phyloP scores from a whole-genome alignment of 1,284 basidiomycete species.

The Cryptococcus depauperatus region DNA sequence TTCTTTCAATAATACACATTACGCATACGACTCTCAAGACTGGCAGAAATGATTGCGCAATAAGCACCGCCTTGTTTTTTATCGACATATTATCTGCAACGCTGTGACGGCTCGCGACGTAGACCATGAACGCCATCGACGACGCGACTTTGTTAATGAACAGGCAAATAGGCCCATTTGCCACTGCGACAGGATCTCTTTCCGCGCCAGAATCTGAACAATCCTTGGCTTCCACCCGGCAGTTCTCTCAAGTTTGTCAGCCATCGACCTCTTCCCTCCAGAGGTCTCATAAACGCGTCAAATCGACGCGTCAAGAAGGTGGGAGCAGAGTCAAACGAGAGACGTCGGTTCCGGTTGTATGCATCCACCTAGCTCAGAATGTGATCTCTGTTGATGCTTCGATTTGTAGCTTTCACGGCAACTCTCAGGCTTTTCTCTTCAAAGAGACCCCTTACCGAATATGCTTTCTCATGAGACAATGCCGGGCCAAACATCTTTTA shows the following conservation, averaged over 20 bases:
- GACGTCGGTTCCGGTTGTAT: slow-evolving; percentile 37
- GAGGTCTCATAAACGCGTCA: slow-evolving; percentile 32
- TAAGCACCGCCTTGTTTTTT: no score
- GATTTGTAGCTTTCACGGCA: slow-evolving; percentile 30
- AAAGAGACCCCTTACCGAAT: slow-evolving; percentile 18
- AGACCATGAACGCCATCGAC: no score
- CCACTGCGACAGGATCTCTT: no score
- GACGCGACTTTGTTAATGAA: no score
- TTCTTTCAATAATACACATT: no score
- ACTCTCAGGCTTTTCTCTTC: slow-evolving; percentile 35
- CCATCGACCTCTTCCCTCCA: slow-evolving; percentile 15
- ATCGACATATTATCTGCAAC: no score
- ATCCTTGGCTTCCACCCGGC: no score
- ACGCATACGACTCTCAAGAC: no score
- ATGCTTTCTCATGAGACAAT: neutral
- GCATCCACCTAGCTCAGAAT: slow-evolving; percentile 3
- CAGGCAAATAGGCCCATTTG: no score
- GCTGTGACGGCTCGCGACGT: no score
- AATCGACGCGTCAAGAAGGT: slow-evolving; percentile 15
- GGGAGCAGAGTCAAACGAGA: slow-evolving; percentile 17
- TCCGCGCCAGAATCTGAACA: no score
- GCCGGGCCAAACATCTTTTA: slow-evolving; percentile 1
- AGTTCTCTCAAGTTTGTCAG: slow-evolving; percentile 2
- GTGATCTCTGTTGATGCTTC: neutral
- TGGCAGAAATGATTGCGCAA: no score